Percentiles rank a stretch among this genome's conserved stretches.
These are phyloP conservation scores for Acidomyces sp. DNA, from an alignment of 495 filamentous ascomycete genomes.

Conservation along the genomic window DNA sequence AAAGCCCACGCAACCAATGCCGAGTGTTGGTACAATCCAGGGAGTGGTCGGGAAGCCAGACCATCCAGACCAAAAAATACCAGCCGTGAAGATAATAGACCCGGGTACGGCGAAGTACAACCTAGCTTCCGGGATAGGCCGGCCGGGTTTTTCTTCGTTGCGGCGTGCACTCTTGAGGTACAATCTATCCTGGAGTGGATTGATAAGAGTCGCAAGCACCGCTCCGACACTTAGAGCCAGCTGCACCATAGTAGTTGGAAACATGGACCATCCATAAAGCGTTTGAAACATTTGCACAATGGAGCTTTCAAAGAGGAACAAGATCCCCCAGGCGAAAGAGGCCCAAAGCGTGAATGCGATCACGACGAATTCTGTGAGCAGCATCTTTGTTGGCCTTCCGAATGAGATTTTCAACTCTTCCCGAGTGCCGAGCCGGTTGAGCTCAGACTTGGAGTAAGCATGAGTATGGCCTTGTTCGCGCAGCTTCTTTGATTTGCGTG, in stretches of 20 bases:
- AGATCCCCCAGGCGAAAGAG: slow-evolving; percentile 36
- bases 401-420: slow-evolving; percentile 9
- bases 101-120: slow-evolving; percentile 16
- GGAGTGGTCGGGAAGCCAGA: slow-evolving; percentile 4
- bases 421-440: slow-evolving; percentile 1
- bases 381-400: slow-evolving; percentile 32
- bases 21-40: slow-evolving; percentile 19
- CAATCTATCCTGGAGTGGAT: slow-evolving; percentile 13
- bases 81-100: slow-evolving; percentile 14
- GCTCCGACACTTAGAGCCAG: slow-evolving; percentile 22
- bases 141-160: slow-evolving; percentile 3
- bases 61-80: slow-evolving; percentile 20
- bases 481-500: slow-evolving; percentile 4
- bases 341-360: slow-evolving; percentile 38
- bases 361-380: slow-evolving; percentile 41
- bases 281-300: slow-evolving; percentile 21
- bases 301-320: slow-evolving; percentile 32
- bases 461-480: slow-evolving; percentile 5
- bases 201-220: slow-evolving; percentile 18
- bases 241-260: slow-evolving; percentile 21
- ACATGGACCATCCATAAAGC: slow-evolving; percentile 21
- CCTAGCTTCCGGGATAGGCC: slow-evolving; percentile 17
- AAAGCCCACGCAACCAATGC: slow-evolving; percentile 15
- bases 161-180: slow-evolving; percentile 14
- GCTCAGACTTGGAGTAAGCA: slow-evolving; percentile 7